Evolutionary conservation across 116 monocot species (phyloP), one percentile per base, ranked within the genome.

Genomic region (Papilionanthe hybrid): DNA sequence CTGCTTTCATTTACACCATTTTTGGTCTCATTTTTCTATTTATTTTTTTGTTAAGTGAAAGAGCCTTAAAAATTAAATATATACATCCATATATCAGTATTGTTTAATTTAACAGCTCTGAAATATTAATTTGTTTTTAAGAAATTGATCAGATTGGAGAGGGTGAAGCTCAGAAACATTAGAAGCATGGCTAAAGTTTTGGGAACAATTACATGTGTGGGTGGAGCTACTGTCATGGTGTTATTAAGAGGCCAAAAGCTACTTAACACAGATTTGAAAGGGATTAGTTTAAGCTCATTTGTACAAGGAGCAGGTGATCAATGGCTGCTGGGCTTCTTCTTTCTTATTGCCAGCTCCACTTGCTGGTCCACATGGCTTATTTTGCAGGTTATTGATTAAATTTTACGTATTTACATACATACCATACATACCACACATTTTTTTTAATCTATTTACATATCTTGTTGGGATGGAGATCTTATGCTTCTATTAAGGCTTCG

Each of bases 321-420:
- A 0, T 89, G 89, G 89, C 3, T 84, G 1, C 19, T 82, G 0
- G 86, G 89, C 13, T 60, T 45, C 20, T 81, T 89, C n/a, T 79
- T 79, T 74, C 86, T 89, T 25, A 37, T 89, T 18, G 84, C 23
- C 66, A 82, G 84, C 50, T 75, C 22, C 55, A 84, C 71, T 60
- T 89, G 84, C 80, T 89, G 89, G 89, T 89, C 89, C 7, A 17
- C 82, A 55, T 86, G 89, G 89, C 86, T 89, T 19, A 86, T 89
- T 48, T 32, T 86, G 53, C 89, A 89, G 89, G 89, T 83, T 55
- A 53, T 53, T 53, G 4, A 53, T 53, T 53, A 4, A 4, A 53
- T 4, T 17, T 53, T 53, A 37, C 4, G 37, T 37, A 37, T 37
- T 37, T 37, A 37, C 1, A 37, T 37, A 37, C 37, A 37, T 37